Conservation (phyloP, 2,329 filamentous ascomycete genomes). For the Penicillium sp. region DNA sequence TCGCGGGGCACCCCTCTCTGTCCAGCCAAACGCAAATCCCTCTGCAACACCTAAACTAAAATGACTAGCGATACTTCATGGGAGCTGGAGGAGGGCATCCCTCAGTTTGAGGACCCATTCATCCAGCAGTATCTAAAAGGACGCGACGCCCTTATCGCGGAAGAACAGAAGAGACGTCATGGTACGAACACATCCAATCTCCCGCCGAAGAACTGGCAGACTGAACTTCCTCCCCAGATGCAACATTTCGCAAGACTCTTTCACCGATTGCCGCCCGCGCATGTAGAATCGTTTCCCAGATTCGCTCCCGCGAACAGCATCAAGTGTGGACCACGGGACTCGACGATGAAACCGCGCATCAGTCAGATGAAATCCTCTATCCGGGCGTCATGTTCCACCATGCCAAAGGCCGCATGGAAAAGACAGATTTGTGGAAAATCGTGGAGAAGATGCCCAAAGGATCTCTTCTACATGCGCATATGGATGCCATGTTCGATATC, state of each 20-base stretch:
- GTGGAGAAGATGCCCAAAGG: slow-evolving; percentile 87
- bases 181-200: slow-evolving; percentile 52
- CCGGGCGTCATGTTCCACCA: slow-evolving; percentile 93
- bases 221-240: slow-evolving; percentile 20
- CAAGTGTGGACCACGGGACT: slow-evolving; percentile 73
- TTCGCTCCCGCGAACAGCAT: slow-evolving; percentile 72
- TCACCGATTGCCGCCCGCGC: slow-evolving; percentile 77
- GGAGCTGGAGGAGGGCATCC: slow-evolving; percentile 45
- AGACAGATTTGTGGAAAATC: slow-evolving; percentile 80
- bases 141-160: slow-evolving; percentile 69
- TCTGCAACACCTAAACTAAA: neutral
- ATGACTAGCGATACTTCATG: slow-evolving; percentile 28
- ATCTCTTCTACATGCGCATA: slow-evolving; percentile 66
- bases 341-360: slow-evolving; percentile 66
- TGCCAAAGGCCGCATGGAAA: slow-evolving; percentile 81
- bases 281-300: slow-evolving; percentile 73
- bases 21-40: neutral
- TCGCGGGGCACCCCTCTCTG: neutral
- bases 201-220: neutral
- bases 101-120: slow-evolving; percentile 65
- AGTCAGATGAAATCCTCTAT: slow-evolving; percentile 64
- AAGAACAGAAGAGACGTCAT: slow-evolving; percentile 80
- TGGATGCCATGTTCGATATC: slow-evolving; percentile 88
- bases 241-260: slow-evolving; percentile 50
- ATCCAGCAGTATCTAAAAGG: slow-evolving; percentile 78